These are phyloP conservation scores for Eutypella sp. DNA, from an alignment of 2,329 filamentous ascomycete species.

Conservation along the genomic window DNA sequence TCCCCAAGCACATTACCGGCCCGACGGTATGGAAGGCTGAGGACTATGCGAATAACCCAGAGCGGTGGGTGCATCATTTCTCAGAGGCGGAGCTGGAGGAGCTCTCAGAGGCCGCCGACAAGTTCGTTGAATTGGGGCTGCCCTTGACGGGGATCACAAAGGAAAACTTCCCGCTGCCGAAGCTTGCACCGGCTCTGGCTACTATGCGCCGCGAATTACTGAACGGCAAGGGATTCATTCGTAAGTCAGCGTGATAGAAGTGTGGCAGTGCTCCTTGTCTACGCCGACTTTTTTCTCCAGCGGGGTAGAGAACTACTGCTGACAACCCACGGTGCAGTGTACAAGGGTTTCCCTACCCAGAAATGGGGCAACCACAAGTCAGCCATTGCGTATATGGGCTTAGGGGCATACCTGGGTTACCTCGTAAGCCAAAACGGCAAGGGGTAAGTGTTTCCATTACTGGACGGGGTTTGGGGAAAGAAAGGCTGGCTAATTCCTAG, in stretches of 20 bases:
- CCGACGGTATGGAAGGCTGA: slow-evolving; percentile 62
- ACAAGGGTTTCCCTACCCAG: slow-evolving; percentile 76
- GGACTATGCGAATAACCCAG: slow-evolving; percentile 55
- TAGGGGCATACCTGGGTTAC: slow-evolving; percentile 81
- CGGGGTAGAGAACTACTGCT: not conserved
- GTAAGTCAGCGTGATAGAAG: not conserved
- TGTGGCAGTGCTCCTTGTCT: too few species aligned
- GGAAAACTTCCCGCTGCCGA: slow-evolving; percentile 57
- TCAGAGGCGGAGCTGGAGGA: slow-evolving; percentile 56
- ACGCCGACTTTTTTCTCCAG: not conserved
- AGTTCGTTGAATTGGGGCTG: slow-evolving; percentile 52
- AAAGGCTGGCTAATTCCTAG: slow-evolving; percentile 1
- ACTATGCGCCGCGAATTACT: slow-evolving; percentile 61
- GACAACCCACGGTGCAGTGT: slow-evolving; percentile 37
- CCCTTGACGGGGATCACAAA: slow-evolving; percentile 60
- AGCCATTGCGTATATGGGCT: slow-evolving; percentile 84
- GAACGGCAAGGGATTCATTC: slow-evolving; percentile 82
- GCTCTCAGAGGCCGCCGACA: slow-evolving; percentile 56
- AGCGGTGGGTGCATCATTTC: slow-evolving; percentile 66
- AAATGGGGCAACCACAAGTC: slow-evolving; percentile 76
- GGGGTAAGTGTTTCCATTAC: not conserved
- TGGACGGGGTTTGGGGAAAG: not conserved
- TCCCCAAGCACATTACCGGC: slow-evolving; percentile 61
- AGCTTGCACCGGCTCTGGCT: slow-evolving; percentile 47
- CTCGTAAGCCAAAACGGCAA: slow-evolving; percentile 79